phyloP scores from a whole-genome alignment of 2,329 filamentous ascomycete genomes.

The Chrysoporthe austroafricana region DNA sequence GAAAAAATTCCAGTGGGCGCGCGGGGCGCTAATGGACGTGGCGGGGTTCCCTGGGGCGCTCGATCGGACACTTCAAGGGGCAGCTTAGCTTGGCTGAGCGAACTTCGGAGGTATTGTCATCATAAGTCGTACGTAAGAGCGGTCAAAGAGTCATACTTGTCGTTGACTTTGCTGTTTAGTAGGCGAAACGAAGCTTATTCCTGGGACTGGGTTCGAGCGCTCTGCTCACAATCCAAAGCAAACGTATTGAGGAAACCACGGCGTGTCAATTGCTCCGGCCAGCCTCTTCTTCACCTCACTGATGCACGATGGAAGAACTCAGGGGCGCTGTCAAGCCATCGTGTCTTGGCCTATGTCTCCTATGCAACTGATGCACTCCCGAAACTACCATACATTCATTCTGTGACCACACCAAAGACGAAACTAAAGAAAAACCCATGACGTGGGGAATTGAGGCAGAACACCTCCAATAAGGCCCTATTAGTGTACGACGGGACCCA shows the following conservation, averaged over 20 bases:
- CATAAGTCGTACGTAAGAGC: background rate
- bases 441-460: conserved; percentile 9
- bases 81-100: conserved; percentile 3
- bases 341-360: conserved; percentile 11
- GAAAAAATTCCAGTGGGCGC: conserved; percentile 25
- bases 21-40: conserved; percentile 15
- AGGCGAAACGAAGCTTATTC: background rate
- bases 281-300: background rate
- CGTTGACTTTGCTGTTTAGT: background rate
- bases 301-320: background rate
- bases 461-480: conserved; percentile 4
- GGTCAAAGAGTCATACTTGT: background rate
- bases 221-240: background rate
- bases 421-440: conserved; percentile 22
- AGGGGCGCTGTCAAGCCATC: conserved; percentile 5
- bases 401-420: conserved; percentile 23
- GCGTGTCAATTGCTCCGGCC: background rate
- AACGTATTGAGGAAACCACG: background rate
- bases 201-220: background rate
- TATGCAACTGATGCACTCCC: conserved; percentile 25
- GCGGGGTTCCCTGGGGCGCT: conserved; percentile 24
- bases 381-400: conserved; percentile 26
- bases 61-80: conserved; percentile 22
- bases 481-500: conserved; percentile 13
- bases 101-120: conserved; percentile 9